Conservation (phyloP, 768 basidiomycete species). For the Leccinellum luteum region DNA sequence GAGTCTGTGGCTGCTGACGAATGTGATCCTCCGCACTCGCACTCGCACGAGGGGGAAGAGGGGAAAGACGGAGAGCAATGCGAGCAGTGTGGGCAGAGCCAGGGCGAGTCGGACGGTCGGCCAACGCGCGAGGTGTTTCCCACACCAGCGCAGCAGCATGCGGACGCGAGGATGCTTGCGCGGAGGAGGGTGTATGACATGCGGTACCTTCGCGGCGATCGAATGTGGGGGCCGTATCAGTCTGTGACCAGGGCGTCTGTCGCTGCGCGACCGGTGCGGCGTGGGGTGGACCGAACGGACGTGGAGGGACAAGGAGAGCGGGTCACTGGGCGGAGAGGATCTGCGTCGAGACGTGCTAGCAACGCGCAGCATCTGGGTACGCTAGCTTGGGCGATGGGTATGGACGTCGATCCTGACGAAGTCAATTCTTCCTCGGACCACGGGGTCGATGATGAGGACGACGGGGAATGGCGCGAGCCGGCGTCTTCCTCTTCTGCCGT, state of each 20-base stretch:
- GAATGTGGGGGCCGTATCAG: conserved; percentile 30
- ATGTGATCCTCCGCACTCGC: background rate
- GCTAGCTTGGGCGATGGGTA: conserved; percentile 18
- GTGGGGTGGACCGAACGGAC: background rate
- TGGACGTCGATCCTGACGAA: conserved; percentile 11
- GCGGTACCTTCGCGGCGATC: conserved; percentile 28
- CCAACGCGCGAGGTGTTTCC: conserved; percentile 7
- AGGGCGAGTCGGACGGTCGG: background rate
- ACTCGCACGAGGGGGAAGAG: background rate
- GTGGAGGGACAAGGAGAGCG: background rate
- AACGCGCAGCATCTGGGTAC: conserved; percentile 3
- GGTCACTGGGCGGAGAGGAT: no score
- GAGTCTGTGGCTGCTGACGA: background rate
- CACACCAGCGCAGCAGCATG: conserved; percentile 10
- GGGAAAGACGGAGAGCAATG: background rate
- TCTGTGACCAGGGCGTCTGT: conserved; percentile 13
- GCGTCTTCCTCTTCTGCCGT: background rate
- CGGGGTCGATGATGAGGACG: conserved; percentile 16
- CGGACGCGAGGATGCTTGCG: conserved; percentile 28
- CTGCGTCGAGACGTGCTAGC: background rate
- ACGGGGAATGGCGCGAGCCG: conserved; percentile 18
- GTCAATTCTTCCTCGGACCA: conserved; percentile 10
- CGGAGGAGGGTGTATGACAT: conserved; percentile 31
- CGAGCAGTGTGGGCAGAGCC: background rate
- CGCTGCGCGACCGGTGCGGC: background rate